phyloP scores from a whole-genome alignment of 75 land plant species.

The Pinus albicaulis region DNA sequence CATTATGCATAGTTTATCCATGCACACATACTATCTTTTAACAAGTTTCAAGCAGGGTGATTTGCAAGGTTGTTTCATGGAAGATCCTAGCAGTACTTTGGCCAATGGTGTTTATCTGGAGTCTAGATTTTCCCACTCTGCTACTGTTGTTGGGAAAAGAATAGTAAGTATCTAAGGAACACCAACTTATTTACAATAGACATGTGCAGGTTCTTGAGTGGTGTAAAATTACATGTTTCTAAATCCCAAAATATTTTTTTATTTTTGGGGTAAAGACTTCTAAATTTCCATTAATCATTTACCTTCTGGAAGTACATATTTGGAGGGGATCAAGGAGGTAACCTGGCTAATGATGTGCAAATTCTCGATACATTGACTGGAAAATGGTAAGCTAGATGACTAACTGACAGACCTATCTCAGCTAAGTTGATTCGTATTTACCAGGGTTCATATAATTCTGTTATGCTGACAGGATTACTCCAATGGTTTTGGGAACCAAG shows the following conservation, averaged over 20 bases:
- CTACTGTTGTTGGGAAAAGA: conserved; percentile 41
- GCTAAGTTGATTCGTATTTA: neutral
- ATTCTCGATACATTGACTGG: conserved; percentile 52
- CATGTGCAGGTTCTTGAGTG: neutral
- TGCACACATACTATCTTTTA: too few species aligned
- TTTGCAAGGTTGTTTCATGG: too few species aligned
- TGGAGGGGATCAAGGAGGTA: conserved; percentile 41
- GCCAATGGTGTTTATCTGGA: conserved; percentile 14
- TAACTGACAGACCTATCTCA: neutral
- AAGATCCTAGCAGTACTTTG: too few species aligned
- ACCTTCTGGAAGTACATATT: conserved; percentile 44
- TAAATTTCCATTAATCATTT: conserved; percentile 5
- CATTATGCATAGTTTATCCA: too few species aligned
- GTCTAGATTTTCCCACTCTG: conserved; percentile 31
- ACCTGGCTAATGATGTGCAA: conserved; percentile 29
- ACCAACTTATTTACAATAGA: neutral
- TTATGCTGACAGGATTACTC: conserved; percentile 36
- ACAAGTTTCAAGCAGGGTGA: too few species aligned
- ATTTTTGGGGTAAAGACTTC: neutral
- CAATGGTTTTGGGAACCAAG: conserved; percentile 55
- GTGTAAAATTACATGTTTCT: neutral
- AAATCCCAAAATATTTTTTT: neutral
- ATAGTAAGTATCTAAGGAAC: conserved; percentile 27
- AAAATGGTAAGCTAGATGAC: conserved; percentile 36
- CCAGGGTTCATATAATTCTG: neutral